Conservation (phyloP, 345 rosid genomes). For the Barbarea vulgaris region DNA sequence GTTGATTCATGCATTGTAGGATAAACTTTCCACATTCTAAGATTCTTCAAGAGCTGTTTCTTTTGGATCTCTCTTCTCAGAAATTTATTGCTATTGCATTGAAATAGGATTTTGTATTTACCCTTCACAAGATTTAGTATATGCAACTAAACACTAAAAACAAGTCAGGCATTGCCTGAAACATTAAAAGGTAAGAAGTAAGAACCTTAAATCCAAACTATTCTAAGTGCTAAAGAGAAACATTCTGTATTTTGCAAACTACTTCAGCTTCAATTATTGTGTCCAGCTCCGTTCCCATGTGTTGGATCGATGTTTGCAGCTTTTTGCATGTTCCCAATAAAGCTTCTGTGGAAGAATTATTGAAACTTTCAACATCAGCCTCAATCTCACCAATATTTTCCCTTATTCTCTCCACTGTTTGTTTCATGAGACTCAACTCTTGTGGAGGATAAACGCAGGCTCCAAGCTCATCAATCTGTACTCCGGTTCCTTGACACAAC, state of each 20-base stretch:
- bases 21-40: conserved; percentile 15
- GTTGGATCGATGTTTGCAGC: conserved; percentile 46
- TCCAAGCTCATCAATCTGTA: conserved; percentile 73
- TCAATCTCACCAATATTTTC: conserved; percentile 37
- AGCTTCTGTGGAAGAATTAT: conserved; percentile 43
- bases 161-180: not conserved
- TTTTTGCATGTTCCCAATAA: conserved; percentile 50
- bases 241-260: conserved; percentile 48
- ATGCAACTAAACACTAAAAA: not conserved
- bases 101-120: conserved; percentile 26
- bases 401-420: conserved; percentile 47
- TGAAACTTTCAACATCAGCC: conserved; percentile 47
- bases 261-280: conserved; percentile 38
- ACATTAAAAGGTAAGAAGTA: not conserved
- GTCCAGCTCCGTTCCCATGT: conserved; percentile 44
- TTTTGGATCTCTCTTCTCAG: conserved; percentile 19
- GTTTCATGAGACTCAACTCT: conserved; percentile 55
- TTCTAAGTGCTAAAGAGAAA: conserved; percentile 29
- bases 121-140: not conserved
- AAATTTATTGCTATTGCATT: conserved; percentile 11
- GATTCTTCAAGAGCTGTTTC: conserved; percentile 23
- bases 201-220: not conserved
- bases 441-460: conserved; percentile 86
- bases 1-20: conserved; percentile 32
- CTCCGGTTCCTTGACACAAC: conserved; percentile 58